Evolutionary conservation across 257 asterid species (phyloP).

Genomic region (Henckelia pumila): DNA sequence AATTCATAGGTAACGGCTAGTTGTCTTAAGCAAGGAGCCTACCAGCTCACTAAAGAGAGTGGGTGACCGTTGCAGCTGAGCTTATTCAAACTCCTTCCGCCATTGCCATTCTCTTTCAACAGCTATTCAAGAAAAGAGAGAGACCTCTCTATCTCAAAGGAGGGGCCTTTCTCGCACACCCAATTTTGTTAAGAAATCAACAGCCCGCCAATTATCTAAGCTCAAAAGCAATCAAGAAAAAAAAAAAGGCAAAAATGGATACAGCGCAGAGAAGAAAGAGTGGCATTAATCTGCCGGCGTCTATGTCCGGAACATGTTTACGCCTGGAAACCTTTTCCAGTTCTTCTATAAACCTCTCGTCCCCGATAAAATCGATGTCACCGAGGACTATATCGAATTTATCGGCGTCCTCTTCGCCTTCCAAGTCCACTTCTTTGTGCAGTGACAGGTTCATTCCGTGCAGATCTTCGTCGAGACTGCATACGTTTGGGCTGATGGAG

Average conservation of each 20-base stretch:
- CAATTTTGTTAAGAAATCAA: conserved; percentile 1
- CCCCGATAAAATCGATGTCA: conserved; percentile 85
- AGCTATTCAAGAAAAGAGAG: conserved; percentile 15
- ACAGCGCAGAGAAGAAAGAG: conserved; percentile 65
- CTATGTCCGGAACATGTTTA: conserved; percentile 69
- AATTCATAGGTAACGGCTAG: conserved; percentile 33
- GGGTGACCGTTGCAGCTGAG: conserved; percentile 47
- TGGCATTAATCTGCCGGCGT: conserved; percentile 73
- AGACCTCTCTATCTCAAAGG: conserved; percentile 25
- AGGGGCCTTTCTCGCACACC: conserved; percentile 25
- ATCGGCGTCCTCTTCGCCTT: conserved; percentile 71
- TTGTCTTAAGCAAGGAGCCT: conserved; percentile 24
- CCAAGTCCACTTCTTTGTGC: conserved; percentile 55
- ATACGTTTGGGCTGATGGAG: conserved; percentile 85
- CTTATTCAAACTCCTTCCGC: conserved; percentile 20
- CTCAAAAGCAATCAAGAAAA: background rate
- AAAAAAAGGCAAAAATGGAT: conserved; percentile 42
- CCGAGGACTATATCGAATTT: conserved; percentile 87
- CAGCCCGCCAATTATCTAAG: background rate
- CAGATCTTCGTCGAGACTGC: conserved; percentile 93
- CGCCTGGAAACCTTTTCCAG: conserved; percentile 61
- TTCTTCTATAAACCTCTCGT: conserved; percentile 35
- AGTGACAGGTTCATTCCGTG: conserved; percentile 98
- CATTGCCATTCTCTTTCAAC: conserved; percentile 4
- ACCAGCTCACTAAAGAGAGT: conserved; percentile 11